Conservation (phyloP, 2,329 filamentous ascomycete species). For the Dothistroma septosporum region DNA sequence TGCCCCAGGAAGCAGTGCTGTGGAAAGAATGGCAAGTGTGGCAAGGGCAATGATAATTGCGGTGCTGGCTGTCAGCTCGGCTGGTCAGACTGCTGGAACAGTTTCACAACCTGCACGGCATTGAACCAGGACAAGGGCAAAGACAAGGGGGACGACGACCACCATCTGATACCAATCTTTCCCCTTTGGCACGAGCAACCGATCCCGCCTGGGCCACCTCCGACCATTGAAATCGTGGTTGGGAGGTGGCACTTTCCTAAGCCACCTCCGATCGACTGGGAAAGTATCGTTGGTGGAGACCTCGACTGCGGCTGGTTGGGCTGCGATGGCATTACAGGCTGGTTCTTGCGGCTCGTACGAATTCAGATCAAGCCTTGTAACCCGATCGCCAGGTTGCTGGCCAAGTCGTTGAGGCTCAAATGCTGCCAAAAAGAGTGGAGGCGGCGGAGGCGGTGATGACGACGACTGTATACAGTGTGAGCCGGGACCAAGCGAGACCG, state of each 20-base stretch:
- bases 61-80: constrained; percentile 16
- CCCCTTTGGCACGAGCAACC: constrained; percentile 11
- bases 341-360: constrained; percentile 7
- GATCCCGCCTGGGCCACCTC: constrained; percentile 1
- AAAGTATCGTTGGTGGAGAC: background rate
- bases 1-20: constrained; percentile 17
- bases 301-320: constrained; percentile 10
- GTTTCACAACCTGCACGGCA: constrained; percentile 12
- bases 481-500: background rate
- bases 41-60: constrained; percentile 13
- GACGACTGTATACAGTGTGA: constrained; percentile 5
- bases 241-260: constrained; percentile 1
- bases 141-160: constrained; percentile 6
- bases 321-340: constrained; percentile 13
- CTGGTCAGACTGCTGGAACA: constrained; percentile 20
- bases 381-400: constrained; percentile 3
- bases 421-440: constrained; percentile 7
- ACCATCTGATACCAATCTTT: constrained; percentile 9
- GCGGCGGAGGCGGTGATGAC: background rate
- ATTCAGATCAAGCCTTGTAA: constrained; percentile 3
- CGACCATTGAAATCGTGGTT: background rate
- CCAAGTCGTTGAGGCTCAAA: background rate
- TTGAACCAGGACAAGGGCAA: background rate
- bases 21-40: constrained; percentile 15
- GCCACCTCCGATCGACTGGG: constrained; percentile 2